Evolutionary conservation across 352 stramenopile genomes (phyloP), one percentile per base, ranked within the genome.

Genomic region (Phytophthora cryptogea): DNA sequence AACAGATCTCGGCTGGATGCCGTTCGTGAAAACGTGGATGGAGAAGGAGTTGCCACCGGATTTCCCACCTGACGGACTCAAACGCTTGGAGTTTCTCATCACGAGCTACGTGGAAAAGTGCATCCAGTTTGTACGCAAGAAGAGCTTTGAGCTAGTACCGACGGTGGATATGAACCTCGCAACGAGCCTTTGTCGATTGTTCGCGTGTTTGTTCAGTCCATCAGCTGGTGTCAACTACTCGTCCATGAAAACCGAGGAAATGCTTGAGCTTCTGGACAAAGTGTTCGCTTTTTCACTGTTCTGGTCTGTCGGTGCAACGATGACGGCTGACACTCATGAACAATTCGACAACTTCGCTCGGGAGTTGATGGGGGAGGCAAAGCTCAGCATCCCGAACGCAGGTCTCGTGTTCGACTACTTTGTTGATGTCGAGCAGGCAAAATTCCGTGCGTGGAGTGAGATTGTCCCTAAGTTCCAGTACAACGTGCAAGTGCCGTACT

Each of bases 11-110:
- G 90, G 89, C 1, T 98, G 88, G 90, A 76, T 86, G 65, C 89
- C 93, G 10, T 97, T 91, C 50, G 80, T 98, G n/a, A 59, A 89
- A 47, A 96, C 87, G 5, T 98, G 92, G 92, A 75, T 96, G 26
- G 68, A 88, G 16, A 78, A 72, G n/a, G 70, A 78, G 28, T 52
- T 95, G 17, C 74, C 81, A 0, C 55, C 60, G 1, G 60, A 75
- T 14, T 71, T 93, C 23, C 74, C 70, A 0, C 17, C 55, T 0
- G 72, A 80, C 5, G 76, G 69, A 3, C 53, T 78, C 26, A 70
- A 75, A 33, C 63, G 74, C 1, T 47, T 90, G 0, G 59, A 76
- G 11, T 59, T 68, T n/a, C 77, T 86, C 33, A 67, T 97, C 28
- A 61, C 70, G 0, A 64, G 40, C 5, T 81, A 90, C 37, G 72